Conservation (phyloP, 495 filamentous ascomycete genomes). For the Neurospora sp. region DNA sequence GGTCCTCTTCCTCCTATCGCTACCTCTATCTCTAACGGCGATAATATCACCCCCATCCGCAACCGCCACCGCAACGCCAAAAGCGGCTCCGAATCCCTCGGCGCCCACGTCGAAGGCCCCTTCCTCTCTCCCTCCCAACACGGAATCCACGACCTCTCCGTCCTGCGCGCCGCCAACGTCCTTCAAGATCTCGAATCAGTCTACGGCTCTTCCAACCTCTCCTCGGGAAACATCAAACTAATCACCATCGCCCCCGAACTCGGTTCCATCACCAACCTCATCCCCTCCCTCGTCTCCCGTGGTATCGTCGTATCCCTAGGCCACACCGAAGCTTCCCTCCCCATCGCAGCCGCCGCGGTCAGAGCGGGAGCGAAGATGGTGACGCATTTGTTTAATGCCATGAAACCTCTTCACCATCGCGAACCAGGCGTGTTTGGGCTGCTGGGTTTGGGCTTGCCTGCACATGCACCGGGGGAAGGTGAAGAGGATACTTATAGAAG, state of each 20-base stretch:
- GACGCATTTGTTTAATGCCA: constrained; percentile 86
- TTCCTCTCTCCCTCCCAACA: constrained; percentile 64
- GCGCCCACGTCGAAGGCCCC: constrained; percentile 77
- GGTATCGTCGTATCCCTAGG: constrained; percentile 66
- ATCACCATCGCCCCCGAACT: constrained; percentile 77
- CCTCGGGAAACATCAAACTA: constrained; percentile 47
- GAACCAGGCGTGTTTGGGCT: constrained; percentile 78
- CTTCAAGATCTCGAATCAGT: constrained; percentile 51
- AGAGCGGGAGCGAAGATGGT: constrained; percentile 69
- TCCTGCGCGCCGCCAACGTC: constrained; percentile 45
- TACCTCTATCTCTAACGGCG: no score
- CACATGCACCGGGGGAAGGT: no score
- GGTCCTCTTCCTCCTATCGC: no score
- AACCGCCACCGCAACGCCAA: constrained; percentile 30
- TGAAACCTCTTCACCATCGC: constrained; percentile 75
- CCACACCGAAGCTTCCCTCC: constrained; percentile 74
- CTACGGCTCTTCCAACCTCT: constrained; percentile 60
- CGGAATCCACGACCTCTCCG: constrained; percentile 61
- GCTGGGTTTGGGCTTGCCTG: constrained; percentile 18
- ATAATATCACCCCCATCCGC: no score
- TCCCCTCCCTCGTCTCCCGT: constrained; percentile 47
- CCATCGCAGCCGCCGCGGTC: constrained; percentile 57
- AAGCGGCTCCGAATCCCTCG: constrained; percentile 69
- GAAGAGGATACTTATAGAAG: no score
- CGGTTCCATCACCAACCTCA: constrained; percentile 49